Evolutionary conservation across 2,329 filamentous ascomycete species (phyloP).

Genomic region (Monilinia laxa): DNA sequence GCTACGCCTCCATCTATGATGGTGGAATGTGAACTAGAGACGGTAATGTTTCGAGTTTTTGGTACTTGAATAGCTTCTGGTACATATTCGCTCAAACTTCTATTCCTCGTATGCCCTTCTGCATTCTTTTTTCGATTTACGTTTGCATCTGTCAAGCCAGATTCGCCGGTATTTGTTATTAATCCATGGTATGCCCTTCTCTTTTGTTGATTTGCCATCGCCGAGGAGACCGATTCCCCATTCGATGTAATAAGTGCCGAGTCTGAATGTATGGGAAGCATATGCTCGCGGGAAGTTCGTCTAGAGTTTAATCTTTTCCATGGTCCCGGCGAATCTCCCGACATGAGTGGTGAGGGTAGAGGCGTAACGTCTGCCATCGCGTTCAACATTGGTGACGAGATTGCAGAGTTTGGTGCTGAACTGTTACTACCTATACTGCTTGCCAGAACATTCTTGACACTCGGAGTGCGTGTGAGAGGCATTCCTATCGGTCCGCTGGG

Average conservation of each 20-base stretch:
- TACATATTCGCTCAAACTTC: conserved; percentile 85
- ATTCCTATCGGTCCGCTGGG: conserved; percentile 34
- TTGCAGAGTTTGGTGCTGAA: conserved; percentile 62
- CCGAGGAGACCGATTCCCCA: conserved; percentile 53
- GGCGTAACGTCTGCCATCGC: conserved; percentile 79
- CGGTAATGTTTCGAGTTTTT: conserved; percentile 68
- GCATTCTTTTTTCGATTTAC: conserved; percentile 35
- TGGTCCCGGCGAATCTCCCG: conserved; percentile 63
- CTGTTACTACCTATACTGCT: conserved; percentile 47
- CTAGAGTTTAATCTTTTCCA: conserved; percentile 57
- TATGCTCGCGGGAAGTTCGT: conserved; percentile 50
- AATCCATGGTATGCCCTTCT: conserved; percentile 57
- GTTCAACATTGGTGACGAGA: conserved; percentile 71
- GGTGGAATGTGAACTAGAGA: conserved; percentile 61
- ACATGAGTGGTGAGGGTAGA: conserved; percentile 71
- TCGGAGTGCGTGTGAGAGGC: conserved; percentile 59
- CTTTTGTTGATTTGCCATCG: conserved; percentile 54
- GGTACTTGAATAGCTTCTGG: conserved; percentile 69
- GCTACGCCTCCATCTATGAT: conserved; percentile 49
- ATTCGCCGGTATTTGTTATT: conserved; percentile 31
- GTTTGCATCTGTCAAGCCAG: conserved; percentile 28
- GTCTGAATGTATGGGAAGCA: conserved; percentile 44
- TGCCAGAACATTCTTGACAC: conserved; percentile 55
- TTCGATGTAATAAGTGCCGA: conserved; percentile 52
- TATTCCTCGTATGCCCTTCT: conserved; percentile 62